Conservation (phyloP, 257 asterid species). For the Solanum lycopersicoides region DNA sequence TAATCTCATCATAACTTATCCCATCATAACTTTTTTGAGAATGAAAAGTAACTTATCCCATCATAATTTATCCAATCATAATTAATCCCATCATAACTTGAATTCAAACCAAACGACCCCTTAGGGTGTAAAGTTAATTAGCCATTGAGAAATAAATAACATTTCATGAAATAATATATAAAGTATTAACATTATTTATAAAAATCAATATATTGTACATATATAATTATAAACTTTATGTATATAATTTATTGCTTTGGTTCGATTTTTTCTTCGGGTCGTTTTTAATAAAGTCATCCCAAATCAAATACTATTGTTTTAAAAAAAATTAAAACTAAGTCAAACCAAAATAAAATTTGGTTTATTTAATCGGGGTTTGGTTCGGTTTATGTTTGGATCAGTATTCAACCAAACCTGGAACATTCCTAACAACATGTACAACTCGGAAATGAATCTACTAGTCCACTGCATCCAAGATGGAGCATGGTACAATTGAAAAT, state of each 20-base stretch:
- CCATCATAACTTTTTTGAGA: no score
- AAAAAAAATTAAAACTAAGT: background rate
- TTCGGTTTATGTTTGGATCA: background rate
- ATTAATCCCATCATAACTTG: no score
- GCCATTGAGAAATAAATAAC: background rate
- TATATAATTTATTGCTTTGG: background rate
- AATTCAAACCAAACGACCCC: background rate
- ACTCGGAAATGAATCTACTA: background rate
- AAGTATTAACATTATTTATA: background rate
- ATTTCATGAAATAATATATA: background rate
- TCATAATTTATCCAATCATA: no score
- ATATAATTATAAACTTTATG: background rate
- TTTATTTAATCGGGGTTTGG: background rate
- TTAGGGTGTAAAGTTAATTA: background rate
- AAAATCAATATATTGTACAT: background rate
- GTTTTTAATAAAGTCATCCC: background rate
- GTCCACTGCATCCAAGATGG: background rate
- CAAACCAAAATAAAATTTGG: background rate
- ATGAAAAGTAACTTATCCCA: no score
- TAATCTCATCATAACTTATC: no score
- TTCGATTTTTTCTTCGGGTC: background rate
- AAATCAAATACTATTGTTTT: background rate
- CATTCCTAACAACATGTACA: background rate
- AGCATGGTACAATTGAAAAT: background rate
- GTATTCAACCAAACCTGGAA: background rate